A percentile compares a stretch with the other conserved stretches of the same genome.
These are phyloP conservation scores for Farysia itapuensis DNA, from an alignment of 1,284 basidiomycete genomes.

Conservation along the genomic window DNA sequence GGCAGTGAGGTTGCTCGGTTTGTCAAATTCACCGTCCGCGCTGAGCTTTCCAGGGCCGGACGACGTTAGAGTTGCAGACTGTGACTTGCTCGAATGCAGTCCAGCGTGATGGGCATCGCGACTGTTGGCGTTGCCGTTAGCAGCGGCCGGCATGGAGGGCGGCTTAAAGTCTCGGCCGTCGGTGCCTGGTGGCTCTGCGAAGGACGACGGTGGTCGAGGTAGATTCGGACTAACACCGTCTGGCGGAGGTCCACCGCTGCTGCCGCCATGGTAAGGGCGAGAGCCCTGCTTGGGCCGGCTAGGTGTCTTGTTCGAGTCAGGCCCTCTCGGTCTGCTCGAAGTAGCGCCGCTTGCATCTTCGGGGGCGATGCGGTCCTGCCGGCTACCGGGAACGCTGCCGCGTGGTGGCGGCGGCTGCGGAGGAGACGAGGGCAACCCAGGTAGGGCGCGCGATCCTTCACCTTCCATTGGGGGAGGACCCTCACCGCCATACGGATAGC, in stretches of 20 bases:
- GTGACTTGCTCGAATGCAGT: background rate
- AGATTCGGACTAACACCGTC: slow-evolving; percentile 12
- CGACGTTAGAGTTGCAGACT: background rate
- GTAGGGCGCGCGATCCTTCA: background rate
- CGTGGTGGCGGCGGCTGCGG: slow-evolving; percentile 31
- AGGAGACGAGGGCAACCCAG: slow-evolving; percentile 15
- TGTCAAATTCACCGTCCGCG: background rate
- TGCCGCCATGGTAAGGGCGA: slow-evolving; percentile 5
- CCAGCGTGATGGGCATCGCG: too few relatives aligned
- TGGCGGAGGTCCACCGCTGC: slow-evolving; percentile 1
- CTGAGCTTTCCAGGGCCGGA: background rate
- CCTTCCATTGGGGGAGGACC: slow-evolving; percentile 7
- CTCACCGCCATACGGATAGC: slow-evolving; percentile 13
- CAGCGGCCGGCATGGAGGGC: background rate
- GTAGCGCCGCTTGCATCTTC: slow-evolving; percentile 11
- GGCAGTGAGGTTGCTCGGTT: slow-evolving; percentile 6
- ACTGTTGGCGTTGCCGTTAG: background rate
- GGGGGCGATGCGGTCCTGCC: slow-evolving; percentile 10
- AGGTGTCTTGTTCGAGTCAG: slow-evolving; percentile 9
- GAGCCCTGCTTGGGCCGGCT: slow-evolving; percentile 18
- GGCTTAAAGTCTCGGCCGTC: slow-evolving; percentile 14
- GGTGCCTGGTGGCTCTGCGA: background rate
- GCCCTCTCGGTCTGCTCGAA: slow-evolving; percentile 11
- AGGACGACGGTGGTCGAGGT: slow-evolving; percentile 19
- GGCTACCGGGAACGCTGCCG: slow-evolving; percentile 3